phyloP scores from a whole-genome alignment of 768 basidiomycete species.

The Leccinum truebloodii region DNA sequence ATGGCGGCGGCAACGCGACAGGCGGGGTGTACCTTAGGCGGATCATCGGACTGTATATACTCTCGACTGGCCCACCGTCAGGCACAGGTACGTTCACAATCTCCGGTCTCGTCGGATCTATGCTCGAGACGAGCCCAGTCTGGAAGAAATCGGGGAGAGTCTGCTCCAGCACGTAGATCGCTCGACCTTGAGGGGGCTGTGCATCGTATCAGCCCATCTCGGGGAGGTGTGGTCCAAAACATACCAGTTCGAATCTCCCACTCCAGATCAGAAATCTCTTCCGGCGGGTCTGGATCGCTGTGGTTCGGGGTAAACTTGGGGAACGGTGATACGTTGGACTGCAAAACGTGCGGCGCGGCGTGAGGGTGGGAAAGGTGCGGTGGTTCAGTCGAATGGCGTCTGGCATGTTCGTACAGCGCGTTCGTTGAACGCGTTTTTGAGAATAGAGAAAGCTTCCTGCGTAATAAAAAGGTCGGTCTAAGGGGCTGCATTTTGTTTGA shows the following conservation, averaged over 20 bases:
- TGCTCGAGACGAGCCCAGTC: constrained; percentile 58
- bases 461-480: background rate
- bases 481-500: constrained; percentile 14
- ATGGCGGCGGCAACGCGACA: constrained; percentile 60
- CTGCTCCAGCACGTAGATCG: constrained; percentile 63
- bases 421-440: background rate
- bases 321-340: constrained; percentile 14
- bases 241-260: constrained; percentile 79
- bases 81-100: constrained; percentile 24
- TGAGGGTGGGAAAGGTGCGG: constrained; percentile 20
- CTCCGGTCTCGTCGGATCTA: constrained; percentile 47
- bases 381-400: constrained; percentile 8
- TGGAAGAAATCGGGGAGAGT: constrained; percentile 75
- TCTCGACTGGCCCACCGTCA: constrained; percentile 40
- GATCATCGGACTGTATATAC: constrained; percentile 61
- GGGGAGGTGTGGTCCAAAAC: constrained; percentile 13
- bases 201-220: constrained; percentile 35
- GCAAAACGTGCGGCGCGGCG: background rate
- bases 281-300: constrained; percentile 8
- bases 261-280: constrained; percentile 60
- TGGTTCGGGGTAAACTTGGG: constrained; percentile 28
- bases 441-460: background rate
- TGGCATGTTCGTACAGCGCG: constrained; percentile 1
- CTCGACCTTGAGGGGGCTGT: constrained; percentile 52
- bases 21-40: constrained; percentile 72